phyloP scores from a whole-genome alignment of 176 grass and related monocot genomes.

The Oryza meridionalis region DNA sequence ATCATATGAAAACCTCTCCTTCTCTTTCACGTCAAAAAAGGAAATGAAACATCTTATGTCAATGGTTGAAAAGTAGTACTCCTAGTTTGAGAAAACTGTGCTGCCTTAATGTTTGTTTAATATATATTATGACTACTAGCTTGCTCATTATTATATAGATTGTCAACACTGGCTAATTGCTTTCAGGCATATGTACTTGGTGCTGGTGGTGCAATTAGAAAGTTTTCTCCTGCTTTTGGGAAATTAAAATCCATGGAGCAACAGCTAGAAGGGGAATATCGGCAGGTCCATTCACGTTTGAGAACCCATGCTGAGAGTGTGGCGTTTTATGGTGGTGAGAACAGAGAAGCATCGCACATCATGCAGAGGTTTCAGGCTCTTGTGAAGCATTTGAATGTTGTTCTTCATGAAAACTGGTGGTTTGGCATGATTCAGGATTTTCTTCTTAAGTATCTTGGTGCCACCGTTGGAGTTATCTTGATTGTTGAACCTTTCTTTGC shows the following conservation, averaged over 20 bases:
- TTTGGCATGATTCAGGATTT: conserved; percentile 99
- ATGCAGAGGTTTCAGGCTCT: conserved; percentile 74
- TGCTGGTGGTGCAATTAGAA: conserved; percentile 78
- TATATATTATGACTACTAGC: background rate
- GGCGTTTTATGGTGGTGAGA: conserved; percentile 92
- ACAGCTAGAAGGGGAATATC: conserved; percentile 96
- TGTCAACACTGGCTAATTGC: conserved; percentile 3
- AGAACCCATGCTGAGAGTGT: conserved; percentile 97
- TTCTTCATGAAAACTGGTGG: conserved; percentile 98
- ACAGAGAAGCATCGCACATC: conserved; percentile 88
- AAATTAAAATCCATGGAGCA: conserved; percentile 95
- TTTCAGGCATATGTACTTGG: conserved; percentile 98
- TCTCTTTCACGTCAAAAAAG: too few relatives aligned
- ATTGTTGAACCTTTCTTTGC: conserved; percentile 98
- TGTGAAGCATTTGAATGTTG: conserved; percentile 75
- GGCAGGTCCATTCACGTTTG: conserved; percentile 85
- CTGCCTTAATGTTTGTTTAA: conserved; percentile 18
- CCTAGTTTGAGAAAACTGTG: background rate
- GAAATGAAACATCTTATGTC: background rate
- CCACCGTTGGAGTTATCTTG: conserved; percentile 87
- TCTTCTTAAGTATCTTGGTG: conserved; percentile 97
- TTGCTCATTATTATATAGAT: conserved; percentile 23
- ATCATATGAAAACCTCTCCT: background rate
- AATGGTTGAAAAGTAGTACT: too few relatives aligned
- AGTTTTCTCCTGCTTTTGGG: conserved; percentile 89